Evolutionary conservation across 805 yeast species (phyloP).

Genomic region (Saccharomycopsis vini): DNA sequence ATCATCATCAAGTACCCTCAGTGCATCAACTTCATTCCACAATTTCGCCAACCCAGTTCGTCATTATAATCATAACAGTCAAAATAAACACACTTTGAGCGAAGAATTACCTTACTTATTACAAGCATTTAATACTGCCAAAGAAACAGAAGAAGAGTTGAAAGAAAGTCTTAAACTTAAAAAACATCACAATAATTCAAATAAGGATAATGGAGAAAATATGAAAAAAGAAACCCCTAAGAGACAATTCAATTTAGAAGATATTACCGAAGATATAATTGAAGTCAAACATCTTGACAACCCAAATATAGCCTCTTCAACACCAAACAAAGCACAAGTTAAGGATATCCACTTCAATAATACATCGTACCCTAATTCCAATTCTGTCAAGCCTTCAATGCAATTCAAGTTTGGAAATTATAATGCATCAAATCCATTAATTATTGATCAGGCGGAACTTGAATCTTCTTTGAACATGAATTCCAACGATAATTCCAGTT

Average conservation of each 20-base stretch:
- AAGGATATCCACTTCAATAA: too few relatives aligned
- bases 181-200: neutral
- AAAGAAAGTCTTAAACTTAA: conserved; percentile 6
- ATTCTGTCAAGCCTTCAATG: neutral
- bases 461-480: too few relatives aligned
- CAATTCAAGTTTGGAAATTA: too few relatives aligned
- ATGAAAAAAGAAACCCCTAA: neutral
- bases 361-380: neutral
- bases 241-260: too few relatives aligned
- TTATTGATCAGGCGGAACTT: neutral
- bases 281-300: too few relatives aligned
- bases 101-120: conserved; percentile 60
- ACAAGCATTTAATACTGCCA: conserved; percentile 59
- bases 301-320: conserved; percentile 1
- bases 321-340: too few relatives aligned
- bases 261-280: too few relatives aligned
- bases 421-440: conserved; percentile 6
- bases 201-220: too few relatives aligned
- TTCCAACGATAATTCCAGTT: neutral
- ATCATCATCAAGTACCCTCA: conserved; percentile 5
- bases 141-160: conserved; percentile 45
- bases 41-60: too few relatives aligned
- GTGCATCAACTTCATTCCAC: conserved; percentile 26
- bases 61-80: neutral
- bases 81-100: conserved; percentile 39